Percentiles rank a stretch among this genome's conserved stretches.
These are phyloP conservation scores for Hanseniaspora osmophila DNA, from an alignment of 805 yeast species.

Conservation along the genomic window DNA sequence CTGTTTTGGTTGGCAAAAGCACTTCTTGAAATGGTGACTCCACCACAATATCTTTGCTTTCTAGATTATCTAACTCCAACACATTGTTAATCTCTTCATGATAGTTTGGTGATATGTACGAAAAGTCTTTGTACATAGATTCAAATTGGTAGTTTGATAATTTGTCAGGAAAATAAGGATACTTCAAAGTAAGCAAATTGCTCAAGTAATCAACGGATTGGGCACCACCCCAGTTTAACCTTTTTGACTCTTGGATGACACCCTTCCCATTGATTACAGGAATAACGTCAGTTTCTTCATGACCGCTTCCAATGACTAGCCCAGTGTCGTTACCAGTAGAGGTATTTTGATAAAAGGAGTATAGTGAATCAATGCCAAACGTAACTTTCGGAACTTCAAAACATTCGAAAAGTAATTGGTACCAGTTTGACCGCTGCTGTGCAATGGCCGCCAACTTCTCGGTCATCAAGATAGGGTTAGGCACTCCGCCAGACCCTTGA, in stretches of 20 bases:
- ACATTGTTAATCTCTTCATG: constrained; percentile 42
- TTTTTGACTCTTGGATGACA: constrained; percentile 47
- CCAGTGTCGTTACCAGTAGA: constrained; percentile 28
- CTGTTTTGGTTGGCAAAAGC: constrained; percentile 57
- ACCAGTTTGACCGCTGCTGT: constrained; percentile 58
- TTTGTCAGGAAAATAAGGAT: constrained; percentile 81
- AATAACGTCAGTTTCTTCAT: constrained; percentile 67
- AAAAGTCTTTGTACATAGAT: constrained; percentile 55
- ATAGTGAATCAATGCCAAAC: constrained; percentile 72
- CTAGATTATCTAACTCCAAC: constrained; percentile 47
- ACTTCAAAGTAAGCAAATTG: constrained; percentile 57
- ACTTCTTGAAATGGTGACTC: constrained; percentile 71
- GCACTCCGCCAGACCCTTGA: constrained; percentile 34
- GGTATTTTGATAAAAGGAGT: constrained; percentile 55
- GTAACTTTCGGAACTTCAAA: constrained; percentile 58
- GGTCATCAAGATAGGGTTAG: constrained; percentile 68
- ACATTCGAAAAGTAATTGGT: constrained; percentile 74
- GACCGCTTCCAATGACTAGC: constrained; percentile 69
- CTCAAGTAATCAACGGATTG: constrained; percentile 52
- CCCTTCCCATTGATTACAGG: constrained; percentile 72
- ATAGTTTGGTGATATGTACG: constrained; percentile 64
- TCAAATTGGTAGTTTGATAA: constrained; percentile 51
- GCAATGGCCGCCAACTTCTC: constrained; percentile 64
- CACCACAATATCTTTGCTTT: constrained; percentile 53
- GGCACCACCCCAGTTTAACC: constrained; percentile 88